phyloP scores from a whole-genome alignment of 2,329 filamentous ascomycete genomes.

The Ascochyta viciae-villosae region DNA sequence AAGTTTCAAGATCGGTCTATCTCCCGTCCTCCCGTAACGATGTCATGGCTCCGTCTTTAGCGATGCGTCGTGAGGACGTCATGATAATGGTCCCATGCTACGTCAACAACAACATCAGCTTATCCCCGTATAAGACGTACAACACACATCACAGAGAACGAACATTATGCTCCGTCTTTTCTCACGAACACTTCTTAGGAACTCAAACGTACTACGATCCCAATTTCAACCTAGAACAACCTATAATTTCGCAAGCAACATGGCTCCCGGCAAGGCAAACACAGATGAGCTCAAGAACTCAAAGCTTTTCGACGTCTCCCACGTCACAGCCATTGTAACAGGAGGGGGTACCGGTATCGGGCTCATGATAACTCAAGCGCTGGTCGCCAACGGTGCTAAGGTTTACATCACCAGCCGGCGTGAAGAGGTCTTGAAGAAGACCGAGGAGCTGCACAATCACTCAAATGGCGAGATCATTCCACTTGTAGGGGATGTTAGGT shows the following conservation, averaged over 20 bases:
- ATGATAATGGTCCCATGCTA: conserved; percentile 35
- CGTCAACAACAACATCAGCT: conserved; percentile 21
- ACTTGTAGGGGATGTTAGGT: conserved; percentile 38
- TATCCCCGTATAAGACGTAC: conserved; percentile 20
- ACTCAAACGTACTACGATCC: conserved; percentile 13
- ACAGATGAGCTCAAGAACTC: conserved; percentile 52
- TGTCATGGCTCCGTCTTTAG: conserved; percentile 12
- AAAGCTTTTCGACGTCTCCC: conserved; percentile 55
- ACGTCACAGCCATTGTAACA: conserved; percentile 55
- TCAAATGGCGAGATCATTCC: conserved; percentile 58
- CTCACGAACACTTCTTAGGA: conserved; percentile 22
- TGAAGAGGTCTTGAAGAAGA: conserved; percentile 47
- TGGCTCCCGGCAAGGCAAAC: conserved; percentile 44
- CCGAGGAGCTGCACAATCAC: conserved; percentile 55
- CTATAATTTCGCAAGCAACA: conserved; percentile 37
- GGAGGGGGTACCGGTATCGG: conserved; percentile 59
- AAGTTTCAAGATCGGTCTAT: not conserved
- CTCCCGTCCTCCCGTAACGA: conserved; percentile 7
- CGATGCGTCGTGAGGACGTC: conserved; percentile 36
- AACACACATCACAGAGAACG: not conserved
- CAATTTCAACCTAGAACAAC: conserved; percentile 23
- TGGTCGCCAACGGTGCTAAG: conserved; percentile 67
- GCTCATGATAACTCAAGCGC: conserved; percentile 70
- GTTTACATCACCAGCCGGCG: conserved; percentile 47
- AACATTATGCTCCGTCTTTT: conserved; percentile 42